Evolutionary conservation across 2,329 filamentous ascomycete genomes (phyloP).

Genomic region (Polychaeton citri): DNA sequence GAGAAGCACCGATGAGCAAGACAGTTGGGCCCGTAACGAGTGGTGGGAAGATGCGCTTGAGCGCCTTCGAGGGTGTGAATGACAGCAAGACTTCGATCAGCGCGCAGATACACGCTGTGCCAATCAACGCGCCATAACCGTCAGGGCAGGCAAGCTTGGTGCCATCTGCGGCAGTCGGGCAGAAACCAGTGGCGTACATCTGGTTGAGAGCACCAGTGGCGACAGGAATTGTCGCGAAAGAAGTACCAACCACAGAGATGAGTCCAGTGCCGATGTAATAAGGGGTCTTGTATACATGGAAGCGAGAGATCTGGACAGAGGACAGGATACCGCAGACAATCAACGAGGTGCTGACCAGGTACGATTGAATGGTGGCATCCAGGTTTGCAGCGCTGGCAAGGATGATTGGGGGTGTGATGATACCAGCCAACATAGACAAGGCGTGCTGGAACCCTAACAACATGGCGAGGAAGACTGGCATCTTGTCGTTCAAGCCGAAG

Average conservation of each 20-base stretch:
- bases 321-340: conserved; percentile 69
- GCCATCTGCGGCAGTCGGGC: conserved; percentile 46
- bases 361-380: conserved; percentile 47
- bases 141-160: conserved; percentile 60
- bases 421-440: conserved; percentile 53
- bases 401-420: conserved; percentile 69
- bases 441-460: conserved; percentile 70
- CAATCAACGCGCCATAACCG: conserved; percentile 63
- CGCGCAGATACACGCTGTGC: conserved; percentile 41
- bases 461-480: conserved; percentile 61
- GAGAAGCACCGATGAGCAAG: conserved; percentile 57
- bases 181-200: conserved; percentile 65
- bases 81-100: conserved; percentile 59
- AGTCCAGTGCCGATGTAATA: conserved; percentile 70
- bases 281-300: conserved; percentile 57
- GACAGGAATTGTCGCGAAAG: conserved; percentile 63
- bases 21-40: conserved; percentile 59
- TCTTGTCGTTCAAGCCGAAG: conserved; percentile 67
- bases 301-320: conserved; percentile 61
- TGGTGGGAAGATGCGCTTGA: conserved; percentile 65
- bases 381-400: conserved; percentile 56
- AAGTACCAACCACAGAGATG: conserved; percentile 67
- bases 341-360: conserved; percentile 64
- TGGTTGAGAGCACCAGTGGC: conserved; percentile 58
- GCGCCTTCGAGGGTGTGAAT: conserved; percentile 54